phyloP scores from a whole-genome alignment of 2,329 filamentous ascomycete species.

The Verticillium nonalfalfae region DNA sequence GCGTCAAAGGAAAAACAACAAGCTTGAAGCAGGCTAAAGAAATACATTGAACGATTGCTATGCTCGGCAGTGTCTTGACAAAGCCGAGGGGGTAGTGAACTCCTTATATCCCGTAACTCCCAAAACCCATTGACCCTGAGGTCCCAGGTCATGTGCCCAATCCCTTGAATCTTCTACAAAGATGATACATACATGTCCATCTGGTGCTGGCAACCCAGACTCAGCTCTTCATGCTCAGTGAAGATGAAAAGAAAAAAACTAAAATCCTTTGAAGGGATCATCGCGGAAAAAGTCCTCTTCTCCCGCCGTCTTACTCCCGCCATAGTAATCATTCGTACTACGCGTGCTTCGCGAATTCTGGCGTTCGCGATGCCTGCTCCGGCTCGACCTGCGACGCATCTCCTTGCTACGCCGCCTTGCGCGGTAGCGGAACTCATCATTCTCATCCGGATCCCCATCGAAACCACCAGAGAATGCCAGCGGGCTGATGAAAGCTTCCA shows the following conservation, averaged over 20 bases:
- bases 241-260: conserved; percentile 6
- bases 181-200: not conserved
- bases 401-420: conserved; percentile 51
- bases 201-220: not conserved
- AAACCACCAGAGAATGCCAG: conserved; percentile 39
- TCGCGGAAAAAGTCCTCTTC: conserved; percentile 54
- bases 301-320: conserved; percentile 36
- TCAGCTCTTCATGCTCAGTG: not conserved
- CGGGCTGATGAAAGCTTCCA: conserved; percentile 90
- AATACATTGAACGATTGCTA: not conserved
- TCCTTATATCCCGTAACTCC: not conserved
- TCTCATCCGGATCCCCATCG: conserved; percentile 40
- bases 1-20: not conserved
- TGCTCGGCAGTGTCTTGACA: not conserved
- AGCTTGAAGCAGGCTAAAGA: not conserved
- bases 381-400: conserved; percentile 42
- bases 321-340: conserved; percentile 40
- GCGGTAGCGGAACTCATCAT: conserved; percentile 41
- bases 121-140: not conserved
- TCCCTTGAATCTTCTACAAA: not conserved
- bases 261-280: conserved; percentile 59
- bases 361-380: conserved; percentile 47
- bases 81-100: not conserved
- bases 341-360: conserved; percentile 38
- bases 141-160: not conserved